Evolutionary conservation across 768 basidiomycete genomes (phyloP).

Genomic region (Lactarius sanguifluus): DNA sequence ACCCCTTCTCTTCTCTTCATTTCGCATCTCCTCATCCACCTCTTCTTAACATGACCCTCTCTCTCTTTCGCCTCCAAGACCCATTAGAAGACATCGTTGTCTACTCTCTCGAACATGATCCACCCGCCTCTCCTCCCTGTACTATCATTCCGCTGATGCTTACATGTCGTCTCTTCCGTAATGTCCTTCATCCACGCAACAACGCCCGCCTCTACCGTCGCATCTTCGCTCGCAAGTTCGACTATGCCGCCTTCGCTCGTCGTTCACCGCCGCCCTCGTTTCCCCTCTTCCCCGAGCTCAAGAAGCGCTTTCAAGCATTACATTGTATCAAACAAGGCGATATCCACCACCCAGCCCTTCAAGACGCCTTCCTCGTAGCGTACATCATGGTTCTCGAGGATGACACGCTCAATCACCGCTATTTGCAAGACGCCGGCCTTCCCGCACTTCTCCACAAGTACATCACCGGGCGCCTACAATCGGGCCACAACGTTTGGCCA

Average conservation of each 20-base stretch:
- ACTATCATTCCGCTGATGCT: conserved; percentile 54
- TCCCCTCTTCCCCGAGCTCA: conserved; percentile 43
- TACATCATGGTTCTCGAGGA: conserved; percentile 29
- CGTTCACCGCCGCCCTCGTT: conserved; percentile 47
- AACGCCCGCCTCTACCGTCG: conserved; percentile 71
- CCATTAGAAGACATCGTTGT: conserved; percentile 75
- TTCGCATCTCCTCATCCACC: conserved; percentile 7
- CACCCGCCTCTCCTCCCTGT: conserved; percentile 56
- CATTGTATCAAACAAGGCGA: conserved; percentile 17
- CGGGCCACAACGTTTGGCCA: conserved; percentile 23
- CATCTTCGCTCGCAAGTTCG: conserved; percentile 70
- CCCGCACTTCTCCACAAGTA: conserved; percentile 20
- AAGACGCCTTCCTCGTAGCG: conserved; percentile 18
- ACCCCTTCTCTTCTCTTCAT: conserved; percentile 13
- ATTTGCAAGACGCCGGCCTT: conserved; percentile 19
- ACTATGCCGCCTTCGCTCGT: conserved; percentile 48
- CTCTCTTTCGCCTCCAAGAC: conserved; percentile 45
- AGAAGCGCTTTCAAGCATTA: conserved; percentile 22
- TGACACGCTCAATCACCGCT: conserved; percentile 21
- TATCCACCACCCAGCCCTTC: conserved; percentile 10
- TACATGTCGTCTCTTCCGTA: conserved; percentile 49
- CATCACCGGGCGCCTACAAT: conserved; percentile 15
- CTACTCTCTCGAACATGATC: conserved; percentile 46
- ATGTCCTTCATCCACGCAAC: conserved; percentile 47
- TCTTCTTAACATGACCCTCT: conserved; percentile 10